Evolutionary conservation across 2,329 filamentous ascomycete genomes (phyloP), one percentile per base, ranked within the genome.

Genomic region (Ceratocystis alfenasii): DNA sequence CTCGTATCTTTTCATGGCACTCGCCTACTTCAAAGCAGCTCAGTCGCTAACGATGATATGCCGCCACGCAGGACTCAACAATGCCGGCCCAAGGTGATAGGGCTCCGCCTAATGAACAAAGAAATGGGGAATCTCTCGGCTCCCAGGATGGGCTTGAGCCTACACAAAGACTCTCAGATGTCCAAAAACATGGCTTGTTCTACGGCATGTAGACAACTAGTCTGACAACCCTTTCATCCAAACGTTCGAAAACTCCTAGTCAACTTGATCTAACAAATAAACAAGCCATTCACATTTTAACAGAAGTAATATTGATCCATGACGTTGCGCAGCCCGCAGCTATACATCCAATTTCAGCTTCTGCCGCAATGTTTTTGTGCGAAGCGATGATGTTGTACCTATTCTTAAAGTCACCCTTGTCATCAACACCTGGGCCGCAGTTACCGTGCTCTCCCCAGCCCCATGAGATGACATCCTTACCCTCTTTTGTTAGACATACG

Each of bases 401-500:
- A 8, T 82, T 87, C 69, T 86, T 87, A 59, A 91, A 85, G 74
- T 89, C 83, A 62, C 84, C 85, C 68, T 81, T 77, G 20, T 80
- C 77, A 20, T 66, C 64, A 68, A 85, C 83, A 12, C 81, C 78
- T 45, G 84, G 83, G 2, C 94, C 94, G 74, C 94, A 99, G 74
- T 99, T 99, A 1, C 94, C 94, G 76, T 99, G 94, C 75, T 97
- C 93, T 1, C 91, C 92, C 94, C 94, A 99, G 22, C 94, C 94
- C 90, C 93, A 97, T 1, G 89, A 83, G 62, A 95, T 76, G 1
- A 96, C 84, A 63, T 86, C 82, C 1, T 84, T 84, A 22, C 81
- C 78, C 8, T 76, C 76, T 55, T 55, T 62, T 0, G 88, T 85
- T 30, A 93, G 75, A 7, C 85, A 89, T 69, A 97, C 75, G n/a